Base-by-base conservation (phyloP, 2,329 filamentous ascomycete genomes). In the Leptosphaerulina australis region DNA sequence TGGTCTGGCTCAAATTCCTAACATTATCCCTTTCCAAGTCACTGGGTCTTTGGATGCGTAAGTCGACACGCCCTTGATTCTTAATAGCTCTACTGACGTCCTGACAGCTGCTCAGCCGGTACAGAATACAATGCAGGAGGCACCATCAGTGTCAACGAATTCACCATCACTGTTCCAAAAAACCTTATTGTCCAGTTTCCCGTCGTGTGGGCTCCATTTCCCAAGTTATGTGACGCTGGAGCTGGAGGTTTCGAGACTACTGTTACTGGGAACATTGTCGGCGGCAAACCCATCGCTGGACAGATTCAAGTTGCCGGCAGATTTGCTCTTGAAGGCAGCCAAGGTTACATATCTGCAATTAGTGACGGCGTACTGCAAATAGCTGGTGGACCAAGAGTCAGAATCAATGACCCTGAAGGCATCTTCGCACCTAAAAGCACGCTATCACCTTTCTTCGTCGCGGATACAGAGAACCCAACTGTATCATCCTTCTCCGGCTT, bases 111-210 rank as follows among this genome's bases (percentile, higher is more conserved):
- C 36, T 43, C 50, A 12, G 60, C 56, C 8, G 58, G 48, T 9
- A 38, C 48, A n/a, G 63, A 64, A 6, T 70, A 60, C 65, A 81
- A 81, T 55, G 69, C 72, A 5, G 79, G 78, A 15, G 79, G 79
- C 7, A 66, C 66, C 11, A 74, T 81, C 12, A 62, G 63, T 0
- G 74, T 81, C 39, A 78, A 77, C 36, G 76, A 76, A 0, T 78
- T 74, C 56, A 68, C 58, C 12, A 74, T 81, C 35, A 70, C 63
- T 8, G 76, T 81, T 2, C 79, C 79, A 3, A 73, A 79, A 62
- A 81, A 81, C 51, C 55, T 81, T 18, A 72, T 79, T 7, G 76
- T 79, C 3, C 74, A 79, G 39, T 80, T 81, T 30, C 79, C 78
- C 0, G 75, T 74, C 3, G 72, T 74, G 10, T 79, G 72, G 55